Conservation (phyloP, 2,329 filamentous ascomycete genomes). For the Thyridium curvatum region DNA sequence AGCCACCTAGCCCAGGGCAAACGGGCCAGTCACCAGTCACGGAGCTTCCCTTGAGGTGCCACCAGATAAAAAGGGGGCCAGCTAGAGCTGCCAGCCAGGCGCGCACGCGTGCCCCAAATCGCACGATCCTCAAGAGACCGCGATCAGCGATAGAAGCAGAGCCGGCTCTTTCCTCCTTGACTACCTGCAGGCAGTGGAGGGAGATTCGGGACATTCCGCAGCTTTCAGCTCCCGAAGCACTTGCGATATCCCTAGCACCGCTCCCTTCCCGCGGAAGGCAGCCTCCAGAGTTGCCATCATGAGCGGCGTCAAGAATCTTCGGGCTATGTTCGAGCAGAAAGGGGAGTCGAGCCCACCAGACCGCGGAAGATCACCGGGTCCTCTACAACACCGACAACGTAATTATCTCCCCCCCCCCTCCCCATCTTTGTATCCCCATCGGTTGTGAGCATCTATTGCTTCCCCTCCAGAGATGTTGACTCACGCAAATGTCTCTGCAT, state of each 20-base stretch:
- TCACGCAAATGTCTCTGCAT: slow-evolving; percentile 12
- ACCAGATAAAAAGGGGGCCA: neutral
- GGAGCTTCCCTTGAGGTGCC: neutral
- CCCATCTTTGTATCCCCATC: slow-evolving; percentile 1
- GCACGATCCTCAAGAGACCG: neutral
- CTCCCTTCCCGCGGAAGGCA: slow-evolving; percentile 5
- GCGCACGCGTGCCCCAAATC: neutral
- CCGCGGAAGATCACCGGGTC: slow-evolving; percentile 62
- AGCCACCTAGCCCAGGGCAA: no score
- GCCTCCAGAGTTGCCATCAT: slow-evolving; percentile 34
- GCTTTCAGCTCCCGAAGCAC: slow-evolving; percentile 9
- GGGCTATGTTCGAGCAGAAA: slow-evolving; percentile 76
- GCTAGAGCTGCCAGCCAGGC: neutral
- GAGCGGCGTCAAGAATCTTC: slow-evolving; percentile 67
- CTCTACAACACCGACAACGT: slow-evolving; percentile 33
- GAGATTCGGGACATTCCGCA: slow-evolving; percentile 3
- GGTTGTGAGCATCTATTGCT: no score
- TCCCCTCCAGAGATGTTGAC: slow-evolving; percentile 3
- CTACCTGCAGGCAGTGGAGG: slow-evolving; percentile 9
- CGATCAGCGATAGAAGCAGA: neutral
- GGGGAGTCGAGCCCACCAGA: slow-evolving; percentile 59
- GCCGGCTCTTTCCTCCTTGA: neutral
- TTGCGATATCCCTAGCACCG: slow-evolving; percentile 6
- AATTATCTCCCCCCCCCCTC: slow-evolving; percentile 18
- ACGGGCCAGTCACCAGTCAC: no score